phyloP scores from a whole-genome alignment of 2,329 filamentous ascomycete species.

The Aspergillus alliaceus region DNA sequence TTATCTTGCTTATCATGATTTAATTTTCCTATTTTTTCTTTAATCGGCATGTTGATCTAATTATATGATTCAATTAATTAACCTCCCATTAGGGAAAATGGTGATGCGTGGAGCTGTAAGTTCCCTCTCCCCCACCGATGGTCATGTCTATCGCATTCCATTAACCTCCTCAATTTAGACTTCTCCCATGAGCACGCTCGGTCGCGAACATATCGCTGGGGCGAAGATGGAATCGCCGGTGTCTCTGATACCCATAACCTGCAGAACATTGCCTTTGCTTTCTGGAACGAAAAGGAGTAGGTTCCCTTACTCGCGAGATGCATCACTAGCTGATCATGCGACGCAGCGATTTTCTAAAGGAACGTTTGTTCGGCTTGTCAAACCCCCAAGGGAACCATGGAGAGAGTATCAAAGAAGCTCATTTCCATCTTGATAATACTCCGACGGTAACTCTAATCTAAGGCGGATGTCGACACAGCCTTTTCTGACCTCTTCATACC shows the following conservation, averaged over 20 bases:
- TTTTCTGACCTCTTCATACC: not conserved
- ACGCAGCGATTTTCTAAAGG: constrained; percentile 82
- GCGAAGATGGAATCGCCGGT: constrained; percentile 94
- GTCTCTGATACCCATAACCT: constrained; percentile 90
- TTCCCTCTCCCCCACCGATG: constrained; percentile 24
- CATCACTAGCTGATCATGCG: not conserved
- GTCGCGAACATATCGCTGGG: constrained; percentile 88
- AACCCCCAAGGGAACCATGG: constrained; percentile 98
- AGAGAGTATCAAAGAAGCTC: constrained; percentile 93
- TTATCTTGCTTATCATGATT: no score
- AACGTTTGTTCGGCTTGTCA: constrained; percentile 89
- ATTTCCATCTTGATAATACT: constrained; percentile 95
- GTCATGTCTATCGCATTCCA: not conserved
- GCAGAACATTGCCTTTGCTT: constrained; percentile 91
- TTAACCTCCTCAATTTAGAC: constrained; percentile 54
- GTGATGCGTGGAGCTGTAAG: constrained; percentile 94
- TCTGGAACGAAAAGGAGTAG: constrained; percentile 97
- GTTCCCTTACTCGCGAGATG: constrained; percentile 27
- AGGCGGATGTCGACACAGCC: not conserved
- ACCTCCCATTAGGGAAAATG: constrained; percentile 60
- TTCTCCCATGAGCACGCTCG: constrained; percentile 92
- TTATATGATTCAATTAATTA: not conserved
- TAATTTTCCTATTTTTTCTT: not conserved
- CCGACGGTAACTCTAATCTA: constrained; percentile 57
- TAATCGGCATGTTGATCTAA: not conserved